Evolutionary conservation across 148 eudicot genomes (phyloP), one percentile per base, ranked within the genome.

Genomic region (Chenopodium quinoa): DNA sequence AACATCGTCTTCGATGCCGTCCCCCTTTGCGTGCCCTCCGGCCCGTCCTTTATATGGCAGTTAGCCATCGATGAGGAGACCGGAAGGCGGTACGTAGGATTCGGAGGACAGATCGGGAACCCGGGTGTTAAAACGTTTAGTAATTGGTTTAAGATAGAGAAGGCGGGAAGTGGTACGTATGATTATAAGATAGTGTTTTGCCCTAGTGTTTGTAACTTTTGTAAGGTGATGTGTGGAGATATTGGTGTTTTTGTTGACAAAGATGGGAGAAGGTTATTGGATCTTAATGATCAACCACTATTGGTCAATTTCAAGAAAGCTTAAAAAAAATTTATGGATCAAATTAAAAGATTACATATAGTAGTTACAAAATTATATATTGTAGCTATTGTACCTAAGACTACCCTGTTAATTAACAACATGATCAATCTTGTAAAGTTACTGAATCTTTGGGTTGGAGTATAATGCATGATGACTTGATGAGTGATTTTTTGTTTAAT

Each of bases 61-160:
- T 46, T 90, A 1, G 84, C 65, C 14, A 37, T 48, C 2, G 89
- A 86, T 13, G 79, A 71, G 47, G 75, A 20, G 0, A 83, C 88
- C 9, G 80, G 84, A 10, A 71, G 76, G 80, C 82, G 88, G 82
- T 88, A 88, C 23, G 89, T 90, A 78, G 85, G 54, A 65, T 83
- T 80, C n/a, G 89, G 83, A 1, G 92, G 85, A 5, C 81, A 71
- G 4, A 68, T 56, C 29, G 92, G 86, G 9, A 73, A 73, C 7
- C 89, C 91, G 5, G 89, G 89, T 34, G 23, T 29, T 5, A 54
- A 44, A 17, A 84, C 87, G 2, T 74, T 90, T 46, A 75, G 82
- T 70, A 88, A 85, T 20, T 88, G 91, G 91, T 91, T 91, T 78
- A 91, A 81, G 89, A 85, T 91, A 4, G 91, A 86, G 71, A 80